These are phyloP conservation scores for Monosporascus sp. DNA, from an alignment of 2,329 filamentous ascomycete genomes.

Conservation along the genomic window DNA sequence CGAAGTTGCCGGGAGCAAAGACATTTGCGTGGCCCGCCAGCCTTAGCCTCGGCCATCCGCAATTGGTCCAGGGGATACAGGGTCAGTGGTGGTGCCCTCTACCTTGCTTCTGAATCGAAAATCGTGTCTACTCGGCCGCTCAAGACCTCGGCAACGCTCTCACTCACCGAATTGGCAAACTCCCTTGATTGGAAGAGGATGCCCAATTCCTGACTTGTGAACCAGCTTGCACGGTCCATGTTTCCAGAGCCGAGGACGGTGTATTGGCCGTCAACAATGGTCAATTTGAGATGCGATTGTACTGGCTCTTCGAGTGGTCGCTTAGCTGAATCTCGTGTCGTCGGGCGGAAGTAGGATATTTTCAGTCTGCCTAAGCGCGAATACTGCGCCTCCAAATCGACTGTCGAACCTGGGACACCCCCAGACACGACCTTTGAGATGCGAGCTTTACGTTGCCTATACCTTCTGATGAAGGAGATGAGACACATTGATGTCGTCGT, in stretches of 20 bases:
- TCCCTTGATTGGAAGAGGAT: conserved; percentile 45
- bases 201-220: conserved; percentile 78
- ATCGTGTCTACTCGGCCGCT: conserved; percentile 27
- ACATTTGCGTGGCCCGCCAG: conserved; percentile 1
- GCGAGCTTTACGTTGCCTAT: conserved; percentile 32
- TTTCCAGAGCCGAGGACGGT: conserved; percentile 75
- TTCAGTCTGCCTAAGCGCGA: conserved; percentile 43
- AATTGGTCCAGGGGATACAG: not conserved
- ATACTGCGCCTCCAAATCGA: conserved; percentile 39
- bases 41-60: too few relatives aligned
- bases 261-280: conserved; percentile 63
- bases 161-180: conserved; percentile 27
- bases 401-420: conserved; percentile 15
- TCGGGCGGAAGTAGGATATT: conserved; percentile 52
- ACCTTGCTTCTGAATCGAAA: conserved; percentile 14
- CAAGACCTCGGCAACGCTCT: conserved; percentile 27
- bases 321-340: conserved; percentile 8
- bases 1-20: not conserved
- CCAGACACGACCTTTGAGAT: conserved; percentile 10
- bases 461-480: conserved; percentile 50
- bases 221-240: conserved; percentile 81
- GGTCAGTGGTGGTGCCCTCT: not conserved
- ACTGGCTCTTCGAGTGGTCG: conserved; percentile 51
- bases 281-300: conserved; percentile 73
- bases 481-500: conserved; percentile 67